Evolutionary conservation across 2,329 filamentous ascomycete species (phyloP), one percentile per base, ranked within the genome.

Genomic region (Ophiostoma montium): DNA sequence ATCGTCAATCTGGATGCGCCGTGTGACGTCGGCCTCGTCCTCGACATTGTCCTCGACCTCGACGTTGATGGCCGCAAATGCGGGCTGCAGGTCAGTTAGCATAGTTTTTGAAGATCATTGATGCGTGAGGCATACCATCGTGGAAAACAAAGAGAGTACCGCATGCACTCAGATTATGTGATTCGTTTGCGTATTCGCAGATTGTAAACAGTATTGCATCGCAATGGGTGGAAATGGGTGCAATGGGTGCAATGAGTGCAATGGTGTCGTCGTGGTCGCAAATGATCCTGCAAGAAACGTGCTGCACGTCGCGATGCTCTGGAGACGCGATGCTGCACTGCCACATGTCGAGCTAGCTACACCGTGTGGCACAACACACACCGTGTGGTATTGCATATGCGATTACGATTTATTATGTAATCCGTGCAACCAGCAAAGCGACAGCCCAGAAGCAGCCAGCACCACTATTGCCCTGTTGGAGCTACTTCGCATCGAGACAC

Each of bases 1-100:
- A 67, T 98, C 92, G 60, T 98, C 92, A 60, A 96, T 90, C 72
- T 84, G 89, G 47, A 98, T 80, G 65, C 96, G 90, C 63, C 90
- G 92, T 32, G 89, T 95, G 59, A 92, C 88, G 63, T 98, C 92
- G 60, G 95, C 71, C 65, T 95, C 89, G 58, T 94, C 86, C 61
- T 95, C 88, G 55, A 83, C 71, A 51, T 86, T 86, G 60, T 94
- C 86, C 67, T 95, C 92, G 10, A 86, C 84, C 65, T 95, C 89
- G 66, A 96, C 78, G 63, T 98, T 98, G 65, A 95, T 80, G 48
- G 90, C 86, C 59, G 83, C 80, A 68, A 94, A 96, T 58, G 78
- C 74, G 56, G 76, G 72, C 76, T 78, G 53, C 19, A 27, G 16
- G 27, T 18, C n/a, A n/a, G 41, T 52, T 10, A 51, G 48, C 19